Percentiles rank a stretch among this genome's conserved stretches.
Evolutionary conservation across 371 early-diverging fungal species (phyloP).

Genomic region (Apophysomyces sp.): DNA sequence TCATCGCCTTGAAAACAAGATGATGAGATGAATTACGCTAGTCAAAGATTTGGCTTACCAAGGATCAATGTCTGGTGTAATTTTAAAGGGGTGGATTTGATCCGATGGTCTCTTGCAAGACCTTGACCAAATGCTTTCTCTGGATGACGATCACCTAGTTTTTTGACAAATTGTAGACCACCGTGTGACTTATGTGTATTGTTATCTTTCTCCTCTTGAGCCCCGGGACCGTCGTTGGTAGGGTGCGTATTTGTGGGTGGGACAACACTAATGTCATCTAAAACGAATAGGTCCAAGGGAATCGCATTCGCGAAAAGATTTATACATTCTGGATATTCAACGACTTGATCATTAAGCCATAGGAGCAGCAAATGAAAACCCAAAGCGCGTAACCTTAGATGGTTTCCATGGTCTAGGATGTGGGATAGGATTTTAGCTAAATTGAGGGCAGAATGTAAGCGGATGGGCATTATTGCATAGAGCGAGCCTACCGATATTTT

Average conservation of each 20-base stretch:
- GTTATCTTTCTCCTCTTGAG: slow-evolving; percentile 34
- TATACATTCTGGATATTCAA: slow-evolving; percentile 63
- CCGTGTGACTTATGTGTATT: slow-evolving; percentile 26
- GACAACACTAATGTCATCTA: slow-evolving; percentile 51
- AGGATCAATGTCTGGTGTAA: slow-evolving; percentile 33
- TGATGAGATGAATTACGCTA: not conserved
- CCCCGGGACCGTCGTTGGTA: slow-evolving; percentile 11
- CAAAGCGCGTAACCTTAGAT: slow-evolving; percentile 66
- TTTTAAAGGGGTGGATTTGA: slow-evolving; percentile 26
- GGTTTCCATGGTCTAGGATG: slow-evolving; percentile 64
- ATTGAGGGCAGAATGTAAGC: not conserved
- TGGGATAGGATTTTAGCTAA: slow-evolving; percentile 51
- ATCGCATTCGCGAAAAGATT: slow-evolving; percentile 66
- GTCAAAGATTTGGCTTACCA: not conserved
- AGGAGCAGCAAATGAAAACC: slow-evolving; percentile 76
- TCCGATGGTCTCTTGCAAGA: slow-evolving; percentile 30
- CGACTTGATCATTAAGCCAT: slow-evolving; percentile 69
- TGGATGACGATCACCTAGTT: slow-evolving; percentile 35
- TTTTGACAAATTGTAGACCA: slow-evolving; percentile 41
- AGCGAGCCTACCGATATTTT: slow-evolving; percentile 55
- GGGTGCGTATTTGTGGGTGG: slow-evolving; percentile 18
- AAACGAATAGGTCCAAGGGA: slow-evolving; percentile 61
- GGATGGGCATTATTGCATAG: not conserved
- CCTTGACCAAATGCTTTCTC: slow-evolving; percentile 35
- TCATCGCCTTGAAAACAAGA: slow-evolving; percentile 40